Percentiles rank a stretch among this genome's conserved stretches.
Evolutionary conservation across 2,329 filamentous ascomycete genomes (phyloP).

Genomic region (Ophiosphaerella herpotricha): DNA sequence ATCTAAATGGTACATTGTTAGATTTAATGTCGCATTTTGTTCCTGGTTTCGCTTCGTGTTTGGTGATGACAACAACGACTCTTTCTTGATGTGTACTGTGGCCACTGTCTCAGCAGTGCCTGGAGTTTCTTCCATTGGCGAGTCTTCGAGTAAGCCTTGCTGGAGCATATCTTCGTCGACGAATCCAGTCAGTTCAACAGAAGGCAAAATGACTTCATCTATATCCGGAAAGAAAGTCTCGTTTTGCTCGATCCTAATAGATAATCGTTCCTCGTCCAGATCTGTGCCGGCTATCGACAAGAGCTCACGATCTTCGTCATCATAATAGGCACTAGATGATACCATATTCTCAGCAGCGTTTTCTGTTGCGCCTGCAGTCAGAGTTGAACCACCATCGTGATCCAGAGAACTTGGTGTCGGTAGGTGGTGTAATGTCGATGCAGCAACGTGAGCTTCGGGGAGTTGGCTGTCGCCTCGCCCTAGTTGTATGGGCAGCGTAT

Average conservation of each 20-base stretch:
- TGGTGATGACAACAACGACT: slow-evolving; percentile 1
- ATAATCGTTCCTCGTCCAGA: slow-evolving; percentile 7
- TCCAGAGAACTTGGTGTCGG: slow-evolving; percentile 36
- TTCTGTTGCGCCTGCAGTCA: background rate
- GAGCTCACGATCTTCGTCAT: slow-evolving; percentile 35
- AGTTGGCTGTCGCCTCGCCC: background rate
- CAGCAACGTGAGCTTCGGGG: background rate
- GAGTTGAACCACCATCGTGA: slow-evolving; percentile 10
- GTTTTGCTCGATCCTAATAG: slow-evolving; percentile 2
- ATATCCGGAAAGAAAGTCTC: slow-evolving; percentile 2
- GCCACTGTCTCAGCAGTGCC: background rate
- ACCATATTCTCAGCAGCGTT: background rate
- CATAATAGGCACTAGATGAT: slow-evolving; percentile 26
- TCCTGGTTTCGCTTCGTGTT: slow-evolving; percentile 1
- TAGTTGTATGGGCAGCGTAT: background rate
- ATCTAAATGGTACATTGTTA: slow-evolving; percentile 4
- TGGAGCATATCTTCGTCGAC: slow-evolving; percentile 21
- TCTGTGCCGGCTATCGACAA: slow-evolving; percentile 29
- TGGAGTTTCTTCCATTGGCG: slow-evolving; percentile 3
- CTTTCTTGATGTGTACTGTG: slow-evolving; percentile 9
- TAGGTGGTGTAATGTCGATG: slow-evolving; percentile 20
- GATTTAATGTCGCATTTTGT: background rate
- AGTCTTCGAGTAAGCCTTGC: slow-evolving; percentile 11
- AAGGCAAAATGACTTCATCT: slow-evolving; percentile 28
- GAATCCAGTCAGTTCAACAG: slow-evolving; percentile 24